Base-by-base conservation (phyloP, 768 basidiomycete genomes). In the Russula earlei region DNA sequence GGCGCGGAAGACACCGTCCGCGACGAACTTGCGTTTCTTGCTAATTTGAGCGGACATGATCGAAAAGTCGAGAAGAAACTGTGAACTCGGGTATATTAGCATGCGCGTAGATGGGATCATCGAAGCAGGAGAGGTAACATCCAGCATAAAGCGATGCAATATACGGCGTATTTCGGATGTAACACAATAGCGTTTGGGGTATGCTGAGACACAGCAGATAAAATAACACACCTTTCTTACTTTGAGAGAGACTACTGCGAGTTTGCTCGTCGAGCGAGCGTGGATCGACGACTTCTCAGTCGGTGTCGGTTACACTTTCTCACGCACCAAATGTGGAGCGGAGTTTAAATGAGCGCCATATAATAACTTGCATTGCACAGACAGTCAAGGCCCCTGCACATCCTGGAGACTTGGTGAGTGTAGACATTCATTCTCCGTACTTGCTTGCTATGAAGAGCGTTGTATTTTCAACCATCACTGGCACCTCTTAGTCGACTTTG, bases 1-100 rank as follows among this genome's bases (percentile, higher is more conserved):
- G 64, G 96, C 96, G 71, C 91, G 92, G 82, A 94, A 95, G 55
- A 97, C 94, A 84, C 94, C 94, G 70, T 96, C 94, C 54, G 93
- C 92, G 67, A 95, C 89, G 68, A 95, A 94, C 83, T 93, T 97
- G 79, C 92, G 85, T 80, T 94, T 95, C 78, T 97, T 96, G 80
- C 89, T 91, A 79, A 96, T 91, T 69, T 86, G 85, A 64, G 80
- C 70, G 68, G 88, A 77, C 90, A 91, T 91, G 6, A 67, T 77
- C 82, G 72, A 63, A 22, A 59, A 52, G 46, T 55, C 56, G 54
- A 27, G 31, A 47, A 40, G 45, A 46, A 12, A 29, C 50, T 53
- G 58, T 44, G 34, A 25, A 48, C 24, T 25, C 19, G 49, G 20
- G 24, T 47, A 5, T 10, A 59, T 66, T 57, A 62, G 57, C 14